These are phyloP conservation scores for Lepidium campestre DNA, from an alignment of 441 rosid genomes.

Conservation along the genomic window DNA sequence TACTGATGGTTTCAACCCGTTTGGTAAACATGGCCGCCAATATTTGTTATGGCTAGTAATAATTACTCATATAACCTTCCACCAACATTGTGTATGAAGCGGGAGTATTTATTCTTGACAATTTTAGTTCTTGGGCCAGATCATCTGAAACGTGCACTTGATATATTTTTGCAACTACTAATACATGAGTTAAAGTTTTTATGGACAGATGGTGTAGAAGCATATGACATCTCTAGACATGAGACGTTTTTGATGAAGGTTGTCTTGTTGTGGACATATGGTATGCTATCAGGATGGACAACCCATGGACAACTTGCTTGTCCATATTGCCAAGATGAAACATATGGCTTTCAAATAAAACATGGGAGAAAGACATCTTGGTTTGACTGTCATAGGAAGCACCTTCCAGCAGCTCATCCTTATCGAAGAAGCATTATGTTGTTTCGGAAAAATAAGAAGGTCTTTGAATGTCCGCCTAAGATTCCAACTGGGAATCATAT, in stretches of 20 bases:
- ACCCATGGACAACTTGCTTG: neutral
- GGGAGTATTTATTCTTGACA: neutral
- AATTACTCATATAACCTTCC: neutral
- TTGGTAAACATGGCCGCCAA: too few relatives aligned
- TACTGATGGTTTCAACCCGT: too few relatives aligned
- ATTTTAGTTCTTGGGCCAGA: neutral
- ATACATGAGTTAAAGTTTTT: neutral
- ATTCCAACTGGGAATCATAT: too few relatives aligned
- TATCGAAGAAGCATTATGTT: too few relatives aligned
- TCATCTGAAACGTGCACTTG: neutral
- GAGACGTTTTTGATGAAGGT: neutral
- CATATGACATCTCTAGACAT: neutral
- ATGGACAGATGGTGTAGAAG: neutral
- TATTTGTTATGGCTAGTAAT: neutral
- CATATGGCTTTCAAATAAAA: neutral
- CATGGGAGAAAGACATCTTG: neutral
- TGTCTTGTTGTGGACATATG: neutral
- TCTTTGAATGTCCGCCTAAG: too few relatives aligned
- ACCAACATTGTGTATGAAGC: neutral
- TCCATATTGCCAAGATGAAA: neutral
- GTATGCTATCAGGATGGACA: slow-evolving; percentile 3
- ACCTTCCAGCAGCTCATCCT: too few relatives aligned
- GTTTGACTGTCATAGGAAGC: neutral
- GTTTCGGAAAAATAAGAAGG: too few relatives aligned
- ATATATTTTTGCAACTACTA: neutral